Evolutionary conservation across 2,329 filamentous ascomycete species (phyloP).

Genomic region (Colletotrichum aenigma): DNA sequence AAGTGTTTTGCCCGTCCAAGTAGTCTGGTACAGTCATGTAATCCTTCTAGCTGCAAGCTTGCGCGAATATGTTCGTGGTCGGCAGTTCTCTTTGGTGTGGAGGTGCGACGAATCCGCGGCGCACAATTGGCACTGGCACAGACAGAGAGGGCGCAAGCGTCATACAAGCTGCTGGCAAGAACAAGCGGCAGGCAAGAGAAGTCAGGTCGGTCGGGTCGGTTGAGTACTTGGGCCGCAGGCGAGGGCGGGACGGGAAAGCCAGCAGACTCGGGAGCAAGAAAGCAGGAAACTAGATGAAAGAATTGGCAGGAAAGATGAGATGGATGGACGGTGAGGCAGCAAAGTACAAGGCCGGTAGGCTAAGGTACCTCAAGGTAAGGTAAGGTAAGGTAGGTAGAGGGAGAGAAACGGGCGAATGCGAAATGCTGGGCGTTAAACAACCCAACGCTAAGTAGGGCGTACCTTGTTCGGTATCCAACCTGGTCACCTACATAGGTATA

Average conservation of each 20-base stretch:
- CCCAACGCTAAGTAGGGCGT: neutral
- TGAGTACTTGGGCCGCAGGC: neutral
- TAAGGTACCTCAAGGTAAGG: no score
- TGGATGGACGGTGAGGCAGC: neutral
- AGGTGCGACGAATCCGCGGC: constrained; percentile 8
- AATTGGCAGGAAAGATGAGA: neutral
- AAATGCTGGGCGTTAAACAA: constrained; percentile 4
- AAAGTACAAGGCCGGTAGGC: neutral
- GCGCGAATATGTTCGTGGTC: constrained; percentile 15
- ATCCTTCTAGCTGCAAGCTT: constrained; percentile 11
- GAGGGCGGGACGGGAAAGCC: neutral
- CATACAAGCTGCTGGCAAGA: neutral
- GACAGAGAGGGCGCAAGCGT: constrained; percentile 1
- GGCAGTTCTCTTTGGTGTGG: constrained; percentile 8
- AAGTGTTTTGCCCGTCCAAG: neutral
- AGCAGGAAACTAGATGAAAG: neutral
- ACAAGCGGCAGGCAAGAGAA: neutral
- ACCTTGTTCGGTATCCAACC: neutral
- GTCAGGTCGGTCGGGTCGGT: neutral
- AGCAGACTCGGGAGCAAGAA: neutral
- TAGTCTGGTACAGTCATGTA: neutral
- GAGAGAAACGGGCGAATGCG: neutral
- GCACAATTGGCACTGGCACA: neutral
- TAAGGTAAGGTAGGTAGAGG: neutral
- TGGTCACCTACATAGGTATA: neutral